Evolutionary conservation across 805 yeast genomes (phyloP).

Genomic region (Lipomyces chichibuensis): DNA sequence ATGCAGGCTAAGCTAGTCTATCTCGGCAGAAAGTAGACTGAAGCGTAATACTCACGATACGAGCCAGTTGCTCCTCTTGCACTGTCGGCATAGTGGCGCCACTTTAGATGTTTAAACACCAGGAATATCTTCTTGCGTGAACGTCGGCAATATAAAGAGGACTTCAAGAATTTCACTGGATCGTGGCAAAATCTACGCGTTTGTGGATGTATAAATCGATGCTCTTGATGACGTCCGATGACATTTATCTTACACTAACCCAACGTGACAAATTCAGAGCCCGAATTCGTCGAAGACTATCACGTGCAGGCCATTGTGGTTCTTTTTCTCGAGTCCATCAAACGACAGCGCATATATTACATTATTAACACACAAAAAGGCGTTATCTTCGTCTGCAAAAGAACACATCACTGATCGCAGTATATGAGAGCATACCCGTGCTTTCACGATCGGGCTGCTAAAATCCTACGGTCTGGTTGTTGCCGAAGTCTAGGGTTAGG

Average conservation of each 20-base stretch:
- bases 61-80: slow-evolving; percentile 32
- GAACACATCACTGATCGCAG: too few species aligned
- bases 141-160: neutral
- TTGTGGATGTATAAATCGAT: neutral
- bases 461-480: too few species aligned
- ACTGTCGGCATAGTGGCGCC: slow-evolving; percentile 11
- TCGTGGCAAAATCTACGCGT: neutral
- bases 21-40: neutral
- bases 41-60: slow-evolving; percentile 26
- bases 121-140: neutral
- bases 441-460: too few species aligned
- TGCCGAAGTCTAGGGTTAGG: too few species aligned
- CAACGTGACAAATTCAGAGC: too few species aligned
- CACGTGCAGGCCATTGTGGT: neutral
- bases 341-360: neutral
- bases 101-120: neutral
- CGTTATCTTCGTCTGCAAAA: neutral
- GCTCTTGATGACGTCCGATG: too few species aligned
- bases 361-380: neutral
- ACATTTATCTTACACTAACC: too few species aligned
- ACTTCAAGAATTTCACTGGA: neutral
- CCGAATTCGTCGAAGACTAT: too few species aligned
- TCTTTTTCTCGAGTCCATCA: neutral
- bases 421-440: too few species aligned
- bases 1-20: neutral